Evolutionary conservation across 2,329 filamentous ascomycete species (phyloP), one percentile per base, ranked within the genome.

Genomic region (Ambrosiella cleistominuta): DNA sequence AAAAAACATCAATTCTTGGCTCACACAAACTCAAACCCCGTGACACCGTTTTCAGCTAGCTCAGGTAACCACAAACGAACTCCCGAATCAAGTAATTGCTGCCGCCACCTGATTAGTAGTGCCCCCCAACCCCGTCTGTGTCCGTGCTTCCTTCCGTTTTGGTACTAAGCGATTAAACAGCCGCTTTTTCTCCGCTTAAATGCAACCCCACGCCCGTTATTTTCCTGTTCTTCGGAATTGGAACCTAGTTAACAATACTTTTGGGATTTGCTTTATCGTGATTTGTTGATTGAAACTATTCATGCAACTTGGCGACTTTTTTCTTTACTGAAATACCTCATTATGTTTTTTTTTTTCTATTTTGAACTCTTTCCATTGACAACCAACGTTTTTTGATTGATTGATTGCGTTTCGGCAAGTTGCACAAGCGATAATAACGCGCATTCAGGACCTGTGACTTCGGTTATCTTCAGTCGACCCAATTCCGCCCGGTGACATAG

Each of bases 141-240:
- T 36, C 47, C 19, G 47, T 19, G 19, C 47, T 36, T 51, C 27
- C 47, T 51, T 51, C 47, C 47, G 27, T 51, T 51, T 51, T 51
- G 47, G 47, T 51, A 27, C 47, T 36, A 35, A 51, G 19, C 47
- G 47, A 35, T 51, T 15, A 37, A 56, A 56, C 54, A 56, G 44
- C 55, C 55, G 55, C 55, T 40, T 50, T 36, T 57, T 51, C 55
- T 57, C 44, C 55, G 55, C 37, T 57, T 56, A 56, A 56, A 56
- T 44, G 42, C 44, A 44, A 42, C 7, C 40, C 54, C 54, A 36
- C 12, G n/a, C 11, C 27, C 15, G 7, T 40, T 52, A 27, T n/a
- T 47, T 19, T 57, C 27, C 27, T 19, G 13, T 51, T 51, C 27
- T 35, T 12, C 9, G 19, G 47, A 51, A 51, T 35, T 27, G 40